Percentiles rank a stretch among this genome's conserved stretches.
phyloP scores from a whole-genome alignment of 148 eudicot genomes.

The Rhododendron simsii region DNA sequence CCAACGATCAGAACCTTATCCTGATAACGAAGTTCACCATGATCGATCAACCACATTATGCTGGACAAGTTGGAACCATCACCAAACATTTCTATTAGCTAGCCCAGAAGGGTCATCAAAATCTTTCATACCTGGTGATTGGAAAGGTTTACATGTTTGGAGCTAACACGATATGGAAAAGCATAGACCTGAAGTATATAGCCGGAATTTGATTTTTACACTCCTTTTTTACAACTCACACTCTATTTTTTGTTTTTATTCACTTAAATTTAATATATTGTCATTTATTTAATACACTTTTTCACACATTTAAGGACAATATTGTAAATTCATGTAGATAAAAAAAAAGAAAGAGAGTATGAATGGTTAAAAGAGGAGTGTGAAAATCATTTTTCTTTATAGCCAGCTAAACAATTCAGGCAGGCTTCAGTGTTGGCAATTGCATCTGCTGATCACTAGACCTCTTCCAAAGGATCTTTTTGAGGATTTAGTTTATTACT shows the following conservation, averaged over 20 bases:
- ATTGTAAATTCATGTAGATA: too few relatives aligned
- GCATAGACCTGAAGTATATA: not conserved
- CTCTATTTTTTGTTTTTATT: too few relatives aligned
- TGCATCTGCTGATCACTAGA: not conserved
- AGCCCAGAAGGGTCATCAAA: not conserved
- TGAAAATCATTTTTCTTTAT: too few relatives aligned
- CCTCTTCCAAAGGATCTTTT: slow-evolving; percentile 12
- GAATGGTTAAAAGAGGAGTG: too few relatives aligned
- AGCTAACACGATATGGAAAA: not conserved
- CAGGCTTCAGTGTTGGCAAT: not conserved
- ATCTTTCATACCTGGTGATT: not conserved
- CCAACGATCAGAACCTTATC: not conserved
- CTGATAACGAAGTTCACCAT: not conserved
- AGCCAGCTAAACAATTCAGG: not conserved
- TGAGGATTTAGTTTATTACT: slow-evolving; percentile 8
- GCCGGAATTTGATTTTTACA: not conserved
- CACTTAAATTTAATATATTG: too few relatives aligned
- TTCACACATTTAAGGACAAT: too few relatives aligned
- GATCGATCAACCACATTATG: not conserved
- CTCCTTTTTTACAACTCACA: too few relatives aligned
- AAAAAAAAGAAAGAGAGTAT: too few relatives aligned
- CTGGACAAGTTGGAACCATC: not conserved
- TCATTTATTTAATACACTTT: too few relatives aligned
- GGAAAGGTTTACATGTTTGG: not conserved
- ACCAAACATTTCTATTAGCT: not conserved